Base-by-base conservation (phyloP, 2,329 filamentous ascomycete genomes). In the Colletotrichum noveboracense region DNA sequence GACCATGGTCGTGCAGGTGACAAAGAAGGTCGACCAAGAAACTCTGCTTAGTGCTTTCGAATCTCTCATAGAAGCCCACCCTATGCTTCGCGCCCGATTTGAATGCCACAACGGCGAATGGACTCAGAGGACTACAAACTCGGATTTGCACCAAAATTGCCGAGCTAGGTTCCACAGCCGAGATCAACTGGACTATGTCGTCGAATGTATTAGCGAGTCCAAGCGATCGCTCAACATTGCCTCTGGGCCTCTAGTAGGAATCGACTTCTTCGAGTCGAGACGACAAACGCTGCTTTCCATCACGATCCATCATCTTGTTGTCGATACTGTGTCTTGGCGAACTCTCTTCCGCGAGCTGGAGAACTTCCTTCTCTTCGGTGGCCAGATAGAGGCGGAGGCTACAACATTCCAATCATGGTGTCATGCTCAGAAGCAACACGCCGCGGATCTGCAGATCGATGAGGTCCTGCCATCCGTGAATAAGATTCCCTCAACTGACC, bases 241-340 rank as follows among this genome's bases (percentile, higher is more conserved):
- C 8, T 13, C 26, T 1, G 73, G 73, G 5, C 69, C 73, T 5
- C 26, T 75, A 0, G 13, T 62, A 3, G 73, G 61, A 2, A 10
- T 72, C 1, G 73, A 75, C 43, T 38, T 72, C 14, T 75, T 75
- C 2, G 43, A 67, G 21, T 43, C 69, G 3, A 8, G 14, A 5
- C 30, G 36, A 4, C 62, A 78, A 13, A 82, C 82, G 32, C 34
- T 80, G 2, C 60, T 85, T 0, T 83, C 82, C 4, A 66, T 87
- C 7, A 78, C 81, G 5, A 83, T 80, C 1, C 85, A 86, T 10
- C 85, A 86, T 67, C 78, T 86, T 0, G 81, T 85, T 1, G 81
- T 88, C 13, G 87, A 89, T 70, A 77, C 88, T 4, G 86, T 89
- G 2, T 87, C 86, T 0, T 89, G 87, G 87, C 80, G 85, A 6